Evolutionary conservation across 2,329 filamentous ascomycete species (phyloP), one percentile per base, ranked within the genome.

Genomic region (Huntiella savannae): DNA sequence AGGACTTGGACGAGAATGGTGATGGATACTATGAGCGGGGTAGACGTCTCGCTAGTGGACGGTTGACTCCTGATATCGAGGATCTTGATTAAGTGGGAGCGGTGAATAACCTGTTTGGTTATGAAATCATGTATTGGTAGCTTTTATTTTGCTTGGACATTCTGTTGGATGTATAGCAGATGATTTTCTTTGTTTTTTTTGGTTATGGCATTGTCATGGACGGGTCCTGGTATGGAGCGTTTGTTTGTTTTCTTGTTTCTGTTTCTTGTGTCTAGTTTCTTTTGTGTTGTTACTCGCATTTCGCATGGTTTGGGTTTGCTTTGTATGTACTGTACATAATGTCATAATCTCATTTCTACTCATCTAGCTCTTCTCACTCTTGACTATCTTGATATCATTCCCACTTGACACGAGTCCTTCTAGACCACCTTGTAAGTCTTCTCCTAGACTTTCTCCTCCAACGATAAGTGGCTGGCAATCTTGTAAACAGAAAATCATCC

Each of bases 401-500:
- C 40, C 28, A 15, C 43, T 46, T 7, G 34, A 5, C 15, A 36
- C 34, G 5, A 49, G 15, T 4, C 36, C 35, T n/a, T 46, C 44
- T 32, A 49, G 35, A 10, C 48, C 48, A 10, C n/a, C 19, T n/a
- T 40, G 38, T 19, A 49, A n/a, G 35, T 49, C 48, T 34, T 47
- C 48, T 12, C 40, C 45, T 7, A 47, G 22, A 33, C 45, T 50
- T 34, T 47, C 13, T 28, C 44, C 45, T 11, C 36, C 33, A 15
- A 50, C 19, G 5, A 47, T 17, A 32, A 33, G 40, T 8, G 41
- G 45, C 37, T 52, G 46, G 50, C 53, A 55, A 42, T 63, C 63
- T 54, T 65, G 62, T 40, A 68, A 53, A 8, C 65, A 60, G 56
- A 67, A 57, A 56, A 57, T 50, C 57, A 70, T 63, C 11, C 68